Conservation (phyloP, 169 alveolate species). For the Cryptosporidium ubiquitum region DNA sequence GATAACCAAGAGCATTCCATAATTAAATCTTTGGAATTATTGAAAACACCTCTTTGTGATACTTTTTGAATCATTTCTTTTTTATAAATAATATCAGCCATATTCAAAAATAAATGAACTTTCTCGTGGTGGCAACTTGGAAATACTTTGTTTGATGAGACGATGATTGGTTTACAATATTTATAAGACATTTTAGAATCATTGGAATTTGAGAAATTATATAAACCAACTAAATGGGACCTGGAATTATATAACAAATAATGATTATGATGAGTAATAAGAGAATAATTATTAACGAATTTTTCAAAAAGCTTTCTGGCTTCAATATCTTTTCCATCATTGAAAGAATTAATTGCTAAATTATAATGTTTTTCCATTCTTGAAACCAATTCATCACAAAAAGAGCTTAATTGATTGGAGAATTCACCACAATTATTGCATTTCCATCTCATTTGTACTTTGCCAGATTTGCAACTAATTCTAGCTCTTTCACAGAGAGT, state of each 20-base stretch:
- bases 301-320: slow-evolving; percentile 80
- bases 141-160: slow-evolving; percentile 86
- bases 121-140: slow-evolving; percentile 86
- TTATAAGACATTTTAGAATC: slow-evolving; percentile 78
- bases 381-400: slow-evolving; percentile 77
- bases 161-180: slow-evolving; percentile 81
- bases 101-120: slow-evolving; percentile 82
- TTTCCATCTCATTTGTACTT: slow-evolving; percentile 78
- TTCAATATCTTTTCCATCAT: slow-evolving; percentile 79
- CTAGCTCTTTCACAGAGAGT: slow-evolving; percentile 71
- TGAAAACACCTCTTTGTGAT: slow-evolving; percentile 55
- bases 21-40: slow-evolving; percentile 46
- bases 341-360: slow-evolving; percentile 79
- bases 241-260: slow-evolving; percentile 84
- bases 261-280: slow-evolving; percentile 87
- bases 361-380: slow-evolving; percentile 75
- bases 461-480: slow-evolving; percentile 34
- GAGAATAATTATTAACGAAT: slow-evolving; percentile 80
- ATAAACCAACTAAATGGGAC: slow-evolving; percentile 86
- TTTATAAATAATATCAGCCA: slow-evolving; percentile 84
- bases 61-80: slow-evolving; percentile 73
- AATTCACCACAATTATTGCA: slow-evolving; percentile 83
- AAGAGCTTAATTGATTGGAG: slow-evolving; percentile 60
- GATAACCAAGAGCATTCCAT: slow-evolving; percentile 68
- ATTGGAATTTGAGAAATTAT: slow-evolving; percentile 80